phyloP scores from a whole-genome alignment of 331 rosid genomes.

The Telfairia occidentalis region DNA sequence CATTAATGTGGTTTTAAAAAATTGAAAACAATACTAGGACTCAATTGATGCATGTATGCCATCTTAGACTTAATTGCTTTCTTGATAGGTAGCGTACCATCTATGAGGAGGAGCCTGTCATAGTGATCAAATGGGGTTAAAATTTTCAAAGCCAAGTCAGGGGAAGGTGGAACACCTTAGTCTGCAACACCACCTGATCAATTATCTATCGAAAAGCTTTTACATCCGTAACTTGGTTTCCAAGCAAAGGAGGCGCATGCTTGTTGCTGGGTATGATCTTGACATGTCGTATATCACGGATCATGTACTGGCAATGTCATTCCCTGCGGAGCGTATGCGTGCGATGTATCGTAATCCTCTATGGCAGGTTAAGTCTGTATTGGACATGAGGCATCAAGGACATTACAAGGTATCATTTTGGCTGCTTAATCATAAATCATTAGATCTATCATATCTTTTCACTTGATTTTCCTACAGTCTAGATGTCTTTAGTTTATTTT shows the following conservation, averaged over 20 bases:
- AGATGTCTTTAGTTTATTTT: background rate
- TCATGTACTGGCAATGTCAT: constrained; percentile 76
- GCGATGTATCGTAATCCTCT: constrained; percentile 91
- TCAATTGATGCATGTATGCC: background rate
- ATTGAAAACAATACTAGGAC: background rate
- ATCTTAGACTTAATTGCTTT: background rate
- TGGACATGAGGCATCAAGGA: constrained; percentile 70
- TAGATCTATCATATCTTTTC: background rate
- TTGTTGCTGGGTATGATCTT: constrained; percentile 90
- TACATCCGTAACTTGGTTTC: constrained; percentile 82
- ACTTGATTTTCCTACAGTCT: background rate
- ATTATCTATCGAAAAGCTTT: constrained; percentile 50
- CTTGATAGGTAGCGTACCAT: constrained; percentile 25
- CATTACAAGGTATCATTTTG: constrained; percentile 58
- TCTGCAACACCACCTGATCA: constrained; percentile 49
- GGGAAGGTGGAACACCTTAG: constrained; percentile 26
- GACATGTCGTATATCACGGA: constrained; percentile 95
- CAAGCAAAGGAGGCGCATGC: constrained; percentile 81
- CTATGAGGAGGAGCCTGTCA: constrained; percentile 20
- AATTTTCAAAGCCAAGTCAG: constrained; percentile 34
- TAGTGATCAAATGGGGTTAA: constrained; percentile 57
- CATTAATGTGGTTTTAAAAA: background rate
- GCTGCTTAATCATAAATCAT: constrained; percentile 10
- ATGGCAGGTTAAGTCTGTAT: constrained; percentile 93
- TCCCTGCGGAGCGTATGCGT: constrained; percentile 84